These are phyloP conservation scores for Trametopsis cervina DNA, from an alignment of 768 basidiomycete species.

Conservation along the genomic window DNA sequence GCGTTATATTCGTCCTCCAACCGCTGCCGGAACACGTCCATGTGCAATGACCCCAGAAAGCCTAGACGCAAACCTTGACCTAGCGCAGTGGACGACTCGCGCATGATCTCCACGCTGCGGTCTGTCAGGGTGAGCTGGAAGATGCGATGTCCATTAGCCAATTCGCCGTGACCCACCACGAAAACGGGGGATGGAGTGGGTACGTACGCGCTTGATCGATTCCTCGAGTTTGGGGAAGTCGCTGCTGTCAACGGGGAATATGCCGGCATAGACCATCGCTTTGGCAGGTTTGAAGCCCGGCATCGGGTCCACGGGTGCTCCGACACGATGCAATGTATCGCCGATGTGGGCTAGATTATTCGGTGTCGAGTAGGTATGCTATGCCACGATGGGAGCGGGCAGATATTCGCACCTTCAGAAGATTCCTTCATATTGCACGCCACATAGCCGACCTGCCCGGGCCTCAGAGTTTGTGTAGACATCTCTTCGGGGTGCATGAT, in stretches of 20 bases:
- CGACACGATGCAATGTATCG: constrained; percentile 80
- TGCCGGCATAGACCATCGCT: constrained; percentile 95
- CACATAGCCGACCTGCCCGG: constrained; percentile 83
- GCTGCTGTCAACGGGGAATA: constrained; percentile 87
- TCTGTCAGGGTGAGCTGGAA: constrained; percentile 75
- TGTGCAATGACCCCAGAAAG: constrained; percentile 92
- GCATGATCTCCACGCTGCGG: constrained; percentile 81
- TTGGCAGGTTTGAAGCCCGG: constrained; percentile 89
- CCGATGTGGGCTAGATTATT: constrained; percentile 91
- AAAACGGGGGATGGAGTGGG: not conserved
- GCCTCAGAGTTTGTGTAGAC: constrained; percentile 56
- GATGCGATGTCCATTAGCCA: constrained; percentile 7
- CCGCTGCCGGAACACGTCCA: constrained; percentile 94
- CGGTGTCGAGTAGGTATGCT: too few relatives aligned
- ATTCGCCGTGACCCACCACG: not conserved
- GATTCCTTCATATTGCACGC: constrained; percentile 99
- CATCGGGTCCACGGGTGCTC: constrained; percentile 71
- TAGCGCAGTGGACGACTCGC: constrained; percentile 89
- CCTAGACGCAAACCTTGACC: constrained; percentile 95
- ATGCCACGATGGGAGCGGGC: too few relatives aligned
- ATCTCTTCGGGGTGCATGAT: constrained; percentile 87
- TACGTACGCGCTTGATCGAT: constrained; percentile 77
- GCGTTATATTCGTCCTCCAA: constrained; percentile 96
- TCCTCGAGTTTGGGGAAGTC: constrained; percentile 95
- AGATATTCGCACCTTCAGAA: constrained; percentile 74